Percentiles rank a stretch among this genome's conserved stretches.
Evolutionary conservation across 78 protist species (phyloP).

Genomic region (Speleostelium caveatum): DNA sequence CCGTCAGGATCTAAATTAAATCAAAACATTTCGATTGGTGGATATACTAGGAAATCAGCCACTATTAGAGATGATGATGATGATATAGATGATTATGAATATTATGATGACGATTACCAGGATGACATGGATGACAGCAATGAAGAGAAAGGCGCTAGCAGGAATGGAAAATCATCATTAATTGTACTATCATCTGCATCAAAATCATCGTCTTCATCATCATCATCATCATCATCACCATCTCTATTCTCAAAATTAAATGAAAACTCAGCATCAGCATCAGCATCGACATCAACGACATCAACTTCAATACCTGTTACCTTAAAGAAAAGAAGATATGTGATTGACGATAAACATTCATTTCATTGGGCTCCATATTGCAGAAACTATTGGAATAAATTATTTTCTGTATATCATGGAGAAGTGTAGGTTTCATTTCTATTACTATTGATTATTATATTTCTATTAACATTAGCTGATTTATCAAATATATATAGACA

Average conservation of each 20-base stretch:
- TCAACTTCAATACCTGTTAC: background rate
- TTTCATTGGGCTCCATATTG: constrained; percentile 59
- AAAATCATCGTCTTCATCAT: no score
- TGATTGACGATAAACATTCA: constrained; percentile 20
- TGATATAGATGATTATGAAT: background rate
- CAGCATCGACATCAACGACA: background rate
- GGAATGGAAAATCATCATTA: no score
- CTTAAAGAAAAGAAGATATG: constrained; percentile 40
- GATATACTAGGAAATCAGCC: background rate
- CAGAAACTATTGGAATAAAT: constrained; percentile 51
- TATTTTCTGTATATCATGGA: constrained; percentile 2
- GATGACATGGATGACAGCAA: background rate
- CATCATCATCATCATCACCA: background rate
- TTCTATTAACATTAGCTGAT: background rate
- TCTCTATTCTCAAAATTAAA: background rate
- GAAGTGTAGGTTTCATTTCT: constrained; percentile 10
- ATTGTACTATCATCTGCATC: no score
- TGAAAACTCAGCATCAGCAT: background rate
- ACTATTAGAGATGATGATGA: background rate
- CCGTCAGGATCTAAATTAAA: no score
- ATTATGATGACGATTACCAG: constrained; percentile 45
- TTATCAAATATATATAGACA: background rate
- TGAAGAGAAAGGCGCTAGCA: no score
- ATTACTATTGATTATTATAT: background rate
- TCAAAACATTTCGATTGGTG: background rate